phyloP scores from a whole-genome alignment of 2,329 filamentous ascomycete species.

The Thielaviopsis cerberus region DNA sequence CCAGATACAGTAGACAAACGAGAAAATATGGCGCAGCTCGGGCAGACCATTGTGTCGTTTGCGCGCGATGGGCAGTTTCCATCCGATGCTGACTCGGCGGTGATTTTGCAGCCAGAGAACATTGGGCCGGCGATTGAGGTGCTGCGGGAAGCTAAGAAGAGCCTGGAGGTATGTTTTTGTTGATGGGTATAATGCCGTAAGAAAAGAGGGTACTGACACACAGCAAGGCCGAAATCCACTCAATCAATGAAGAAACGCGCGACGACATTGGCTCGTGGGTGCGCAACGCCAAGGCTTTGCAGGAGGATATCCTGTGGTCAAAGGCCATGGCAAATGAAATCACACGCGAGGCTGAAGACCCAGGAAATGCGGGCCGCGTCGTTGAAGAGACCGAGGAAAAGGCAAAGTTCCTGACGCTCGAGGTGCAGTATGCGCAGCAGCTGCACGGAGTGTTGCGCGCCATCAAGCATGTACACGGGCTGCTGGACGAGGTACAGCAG shows the following conservation, averaged over 20 bases:
- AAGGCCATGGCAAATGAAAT: conserved; percentile 67
- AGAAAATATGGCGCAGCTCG: conserved; percentile 14
- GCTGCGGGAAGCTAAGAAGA: conserved; percentile 20
- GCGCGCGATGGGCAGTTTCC: conserved; percentile 24
- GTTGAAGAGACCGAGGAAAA: conserved; percentile 35
- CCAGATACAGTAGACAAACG: neutral
- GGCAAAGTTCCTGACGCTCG: conserved; percentile 36
- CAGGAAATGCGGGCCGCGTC: conserved; percentile 32
- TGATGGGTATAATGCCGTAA: too few relatives aligned
- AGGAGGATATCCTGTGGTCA: conserved; percentile 68
- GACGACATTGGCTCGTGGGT: conserved; percentile 77
- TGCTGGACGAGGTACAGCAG: conserved; percentile 43
- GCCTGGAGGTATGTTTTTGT: conserved; percentile 21
- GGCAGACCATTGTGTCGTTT: conserved; percentile 24
- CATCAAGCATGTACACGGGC: conserved; percentile 38
- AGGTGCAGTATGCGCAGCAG: conserved; percentile 40
- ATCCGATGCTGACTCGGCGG: conserved; percentile 19
- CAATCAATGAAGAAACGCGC: conserved; percentile 57
- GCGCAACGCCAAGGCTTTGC: conserved; percentile 61
- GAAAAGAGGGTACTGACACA: conserved; percentile 1
- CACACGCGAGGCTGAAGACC: conserved; percentile 53
- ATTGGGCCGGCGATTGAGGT: conserved; percentile 23
- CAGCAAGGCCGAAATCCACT: conserved; percentile 48
- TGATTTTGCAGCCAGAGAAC: conserved; percentile 22
- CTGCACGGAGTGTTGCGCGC: conserved; percentile 31